Evolutionary conservation across 164 flowering plant species (phyloP).

Genomic region (Umbilicus rupestris): DNA sequence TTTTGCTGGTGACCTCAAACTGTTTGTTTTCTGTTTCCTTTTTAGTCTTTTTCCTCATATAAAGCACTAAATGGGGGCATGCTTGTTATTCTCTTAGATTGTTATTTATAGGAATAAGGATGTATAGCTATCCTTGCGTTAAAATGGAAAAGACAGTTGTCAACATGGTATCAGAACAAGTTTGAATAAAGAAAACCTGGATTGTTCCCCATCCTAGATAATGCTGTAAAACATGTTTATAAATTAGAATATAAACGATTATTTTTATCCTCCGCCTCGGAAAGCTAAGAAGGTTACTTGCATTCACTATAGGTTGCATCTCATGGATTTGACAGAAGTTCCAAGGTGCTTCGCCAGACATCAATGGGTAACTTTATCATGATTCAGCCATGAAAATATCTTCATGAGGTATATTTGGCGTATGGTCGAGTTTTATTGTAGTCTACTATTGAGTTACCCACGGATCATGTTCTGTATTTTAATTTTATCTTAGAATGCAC

Average conservation of each 20-base stretch:
- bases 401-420: neutral
- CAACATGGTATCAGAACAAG: neutral
- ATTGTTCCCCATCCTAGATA: neutral
- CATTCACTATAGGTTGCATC: slow-evolving; percentile 59
- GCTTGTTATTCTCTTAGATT: too few relatives aligned
- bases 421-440: neutral
- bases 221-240: neutral
- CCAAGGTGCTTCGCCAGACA: slow-evolving; percentile 77
- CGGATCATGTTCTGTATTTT: neutral
- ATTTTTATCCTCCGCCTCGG: neutral
- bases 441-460: neutral
- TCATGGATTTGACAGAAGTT: slow-evolving; percentile 84
- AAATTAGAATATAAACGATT: neutral
- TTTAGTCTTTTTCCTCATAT: neutral
- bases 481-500: neutral
- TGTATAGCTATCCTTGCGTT: too few relatives aligned
- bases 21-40: neutral
- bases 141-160: too few relatives aligned
- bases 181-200: neutral
- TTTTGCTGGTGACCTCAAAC: neutral
- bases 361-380: slow-evolving; percentile 44
- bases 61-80: too few relatives aligned
- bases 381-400: slow-evolving; percentile 19
- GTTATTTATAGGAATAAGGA: too few relatives aligned
- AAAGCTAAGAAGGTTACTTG: slow-evolving; percentile 2